Percentiles rank a stretch among this genome's conserved stretches.
phyloP scores from a whole-genome alignment of 495 filamentous ascomycete genomes.

The Aspergillus homomorphus region DNA sequence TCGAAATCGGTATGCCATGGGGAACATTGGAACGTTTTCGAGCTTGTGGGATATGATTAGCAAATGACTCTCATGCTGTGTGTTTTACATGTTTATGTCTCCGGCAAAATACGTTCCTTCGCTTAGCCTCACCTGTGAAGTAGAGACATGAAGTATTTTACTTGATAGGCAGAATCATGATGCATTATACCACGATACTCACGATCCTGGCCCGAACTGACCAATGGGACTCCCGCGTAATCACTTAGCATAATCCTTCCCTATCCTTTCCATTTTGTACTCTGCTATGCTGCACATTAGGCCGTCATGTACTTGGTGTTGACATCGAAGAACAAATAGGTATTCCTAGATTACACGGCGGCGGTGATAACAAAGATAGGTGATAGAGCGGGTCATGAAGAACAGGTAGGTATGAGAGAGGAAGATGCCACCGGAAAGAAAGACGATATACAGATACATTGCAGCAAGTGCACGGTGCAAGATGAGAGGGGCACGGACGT shows the following conservation, averaged over 20 bases:
- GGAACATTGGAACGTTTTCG: too few species aligned
- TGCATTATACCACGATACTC: neutral
- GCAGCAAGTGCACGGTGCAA: neutral
- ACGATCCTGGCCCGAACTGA: neutral
- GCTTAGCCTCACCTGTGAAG: neutral
- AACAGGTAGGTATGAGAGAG: neutral
- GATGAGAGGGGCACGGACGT: neutral
- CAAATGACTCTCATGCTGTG: neutral
- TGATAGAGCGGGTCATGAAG: neutral
- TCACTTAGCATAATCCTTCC: too few species aligned
- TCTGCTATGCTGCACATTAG: too few species aligned
- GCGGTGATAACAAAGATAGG: constrained; percentile 4
- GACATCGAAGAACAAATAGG: neutral
- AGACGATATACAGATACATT: constrained; percentile 4
- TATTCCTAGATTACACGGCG: constrained; percentile 7
- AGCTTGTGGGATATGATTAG: neutral
- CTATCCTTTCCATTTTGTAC: too few species aligned
- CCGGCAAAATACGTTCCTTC: neutral
- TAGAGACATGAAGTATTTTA: neutral
- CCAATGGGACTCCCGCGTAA: too few species aligned
- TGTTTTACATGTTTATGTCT: neutral
- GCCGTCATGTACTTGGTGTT: neutral
- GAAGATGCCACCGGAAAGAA: constrained; percentile 7
- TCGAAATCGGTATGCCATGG: neutral
- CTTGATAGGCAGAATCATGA: neutral